Evolutionary conservation across 176 grass and related monocot species (phyloP).

Genomic region (bread wheat (Triticum aestivum)): IWGSC_CS_RefSeq_v2.1 NC_057802.1:11417846-11418345

Average conservation of each 20-base stretch:
- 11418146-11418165: background rate
- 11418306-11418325: too few relatives aligned
- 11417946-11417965: background rate
- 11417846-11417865: too few relatives aligned
- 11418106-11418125: too few relatives aligned
- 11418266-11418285: too few relatives aligned
- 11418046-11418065: background rate
- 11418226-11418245: background rate
- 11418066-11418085: background rate
- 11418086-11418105: background rate
- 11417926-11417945: background rate
- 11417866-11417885: background rate
- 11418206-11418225: background rate
- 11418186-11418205: background rate
- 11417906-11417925: background rate
- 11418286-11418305: too few relatives aligned
- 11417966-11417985: too few relatives aligned
- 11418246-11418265: background rate
- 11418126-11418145: too few relatives aligned
- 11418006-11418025: background rate
- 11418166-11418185: background rate
- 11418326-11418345: too few relatives aligned
- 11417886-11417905: background rate
- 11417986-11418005: too few relatives aligned
- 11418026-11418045: background rate